Evolutionary conservation across 2,329 filamentous ascomycete species (phyloP).

Genomic region (Daldinia eschscholtzii): DNA sequence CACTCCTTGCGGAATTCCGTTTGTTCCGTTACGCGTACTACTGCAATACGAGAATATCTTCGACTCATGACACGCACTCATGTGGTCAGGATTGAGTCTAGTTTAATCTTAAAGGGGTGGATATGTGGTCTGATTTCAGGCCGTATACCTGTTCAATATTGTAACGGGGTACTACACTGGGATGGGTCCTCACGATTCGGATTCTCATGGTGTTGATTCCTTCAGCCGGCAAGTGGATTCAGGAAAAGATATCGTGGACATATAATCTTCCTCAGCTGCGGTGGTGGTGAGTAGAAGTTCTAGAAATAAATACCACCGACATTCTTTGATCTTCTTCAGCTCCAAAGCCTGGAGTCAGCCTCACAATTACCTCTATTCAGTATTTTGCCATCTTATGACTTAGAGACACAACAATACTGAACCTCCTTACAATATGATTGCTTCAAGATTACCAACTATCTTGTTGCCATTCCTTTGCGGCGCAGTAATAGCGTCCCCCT

Average conservation of each 20-base stretch:
- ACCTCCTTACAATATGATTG: slow-evolving; percentile 33
- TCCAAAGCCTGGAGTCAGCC: slow-evolving; percentile 14
- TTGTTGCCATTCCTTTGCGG: slow-evolving; percentile 29
- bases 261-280: slow-evolving; percentile 28
- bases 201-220: slow-evolving; percentile 18
- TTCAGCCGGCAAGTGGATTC: slow-evolving; percentile 29
- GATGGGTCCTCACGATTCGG: slow-evolving; percentile 16
- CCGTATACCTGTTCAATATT: slow-evolving; percentile 24
- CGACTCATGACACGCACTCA: slow-evolving; percentile 25
- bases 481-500: slow-evolving; percentile 34
- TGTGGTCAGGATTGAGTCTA: slow-evolving; percentile 18
- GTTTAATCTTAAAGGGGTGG: slow-evolving; percentile 19
- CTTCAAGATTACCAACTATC: slow-evolving; percentile 31
- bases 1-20: slow-evolving; percentile 11
- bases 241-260: slow-evolving; percentile 27
- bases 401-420: slow-evolving; percentile 10
- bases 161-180: slow-evolving; percentile 33
- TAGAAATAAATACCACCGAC: slow-evolving; percentile 17
- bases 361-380: slow-evolving; percentile 1
- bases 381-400: slow-evolving; percentile 10
- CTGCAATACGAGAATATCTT: slow-evolving; percentile 27
- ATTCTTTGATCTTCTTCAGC: slow-evolving; percentile 31
- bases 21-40: slow-evolving; percentile 29
- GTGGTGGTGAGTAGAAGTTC: slow-evolving; percentile 4
- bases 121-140: slow-evolving; percentile 32